Evolutionary conservation across 2,329 filamentous ascomycete genomes (phyloP), one percentile per base, ranked within the genome.

Genomic region (Stenocarpella maydis): DNA sequence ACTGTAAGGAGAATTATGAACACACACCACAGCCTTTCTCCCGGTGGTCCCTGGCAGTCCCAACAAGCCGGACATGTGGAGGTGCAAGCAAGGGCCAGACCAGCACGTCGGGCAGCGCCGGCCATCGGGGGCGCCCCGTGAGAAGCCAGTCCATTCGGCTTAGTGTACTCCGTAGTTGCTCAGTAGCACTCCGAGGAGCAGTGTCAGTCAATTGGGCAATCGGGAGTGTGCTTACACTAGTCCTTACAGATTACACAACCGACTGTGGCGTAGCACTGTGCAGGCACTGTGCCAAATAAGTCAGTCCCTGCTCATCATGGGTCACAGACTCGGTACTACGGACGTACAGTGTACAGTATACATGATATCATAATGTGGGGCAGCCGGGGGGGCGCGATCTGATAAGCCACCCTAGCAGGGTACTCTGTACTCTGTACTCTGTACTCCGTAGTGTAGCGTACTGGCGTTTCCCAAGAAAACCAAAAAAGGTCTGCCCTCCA

Each of bases 361-460:
- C n/a, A n/a, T n/a, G n/a, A n/a, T n/a, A n/a, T n/a, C n/a, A n/a
- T n/a, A n/a, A n/a, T n/a, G n/a, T n/a, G 34, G 58, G 58, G 41
- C n/a, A 26, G 58, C 17, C 39, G 19, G 39, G 41, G 37, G 41
- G 28, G 24, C 58, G 41, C 41, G 58, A 61, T 61, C 58, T 61
- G 58, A 61, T 61, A 61, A 61, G 58, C 58, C 58, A 61, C 58
- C 58, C 58, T 47, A 61, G 58, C 43, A n/a, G n/a, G n/a, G n/a
- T n/a, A n/a, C n/a, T n/a, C n/a, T n/a, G n/a, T n/a, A n/a, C n/a
- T n/a, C n/a, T n/a, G n/a, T n/a, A n/a, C n/a, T n/a, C n/a, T n/a
- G n/a, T n/a, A n/a, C n/a, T n/a, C n/a, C n/a, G n/a, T n/a, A n/a
- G n/a, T n/a, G n/a, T n/a, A n/a, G n/a, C n/a, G n/a, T n/a, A 39